These are phyloP conservation scores for Sclerotinia minor DNA, from an alignment of 2,329 filamentous ascomycete genomes.

Conservation along the genomic window DNA sequence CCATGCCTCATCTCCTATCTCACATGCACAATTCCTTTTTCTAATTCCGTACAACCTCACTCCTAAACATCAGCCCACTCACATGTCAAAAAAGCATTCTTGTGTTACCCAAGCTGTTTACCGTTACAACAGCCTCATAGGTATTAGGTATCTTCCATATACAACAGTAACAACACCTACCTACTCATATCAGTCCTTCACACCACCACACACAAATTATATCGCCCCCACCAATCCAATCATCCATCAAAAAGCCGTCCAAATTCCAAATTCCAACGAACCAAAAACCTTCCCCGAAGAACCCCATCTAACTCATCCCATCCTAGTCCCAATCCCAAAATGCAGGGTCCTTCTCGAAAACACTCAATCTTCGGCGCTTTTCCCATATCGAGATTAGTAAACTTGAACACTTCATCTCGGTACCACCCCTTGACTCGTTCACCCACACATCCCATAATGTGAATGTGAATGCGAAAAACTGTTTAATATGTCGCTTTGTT, in stretches of 20 bases:
- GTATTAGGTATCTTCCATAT: too few relatives aligned
- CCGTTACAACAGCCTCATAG: not conserved
- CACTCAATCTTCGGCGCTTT: slow-evolving; percentile 1
- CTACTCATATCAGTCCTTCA: too few relatives aligned
- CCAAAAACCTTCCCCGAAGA: not conserved
- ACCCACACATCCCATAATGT: too few relatives aligned
- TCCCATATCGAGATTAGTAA: not conserved
- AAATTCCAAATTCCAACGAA: too few relatives aligned
- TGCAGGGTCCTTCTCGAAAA: slow-evolving; percentile 12
- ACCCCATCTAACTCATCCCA: not conserved
- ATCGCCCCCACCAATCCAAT: not conserved
- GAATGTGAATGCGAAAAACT: too few relatives aligned
- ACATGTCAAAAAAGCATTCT: not conserved
- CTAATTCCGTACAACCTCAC: not conserved
- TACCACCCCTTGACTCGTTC: slow-evolving; percentile 13
- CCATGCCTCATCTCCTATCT: not conserved
- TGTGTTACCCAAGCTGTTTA: not conserved
- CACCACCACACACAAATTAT: not conserved
- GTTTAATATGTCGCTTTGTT: not conserved
- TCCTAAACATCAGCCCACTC: not conserved
- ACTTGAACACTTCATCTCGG: not conserved
- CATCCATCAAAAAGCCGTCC: too few relatives aligned
- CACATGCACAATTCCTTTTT: not conserved
- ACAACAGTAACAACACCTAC: too few relatives aligned
- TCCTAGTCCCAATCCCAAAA: not conserved